Base-by-base conservation (phyloP, 306 rosid species). In the Pyrus pyrifolia region DNA sequence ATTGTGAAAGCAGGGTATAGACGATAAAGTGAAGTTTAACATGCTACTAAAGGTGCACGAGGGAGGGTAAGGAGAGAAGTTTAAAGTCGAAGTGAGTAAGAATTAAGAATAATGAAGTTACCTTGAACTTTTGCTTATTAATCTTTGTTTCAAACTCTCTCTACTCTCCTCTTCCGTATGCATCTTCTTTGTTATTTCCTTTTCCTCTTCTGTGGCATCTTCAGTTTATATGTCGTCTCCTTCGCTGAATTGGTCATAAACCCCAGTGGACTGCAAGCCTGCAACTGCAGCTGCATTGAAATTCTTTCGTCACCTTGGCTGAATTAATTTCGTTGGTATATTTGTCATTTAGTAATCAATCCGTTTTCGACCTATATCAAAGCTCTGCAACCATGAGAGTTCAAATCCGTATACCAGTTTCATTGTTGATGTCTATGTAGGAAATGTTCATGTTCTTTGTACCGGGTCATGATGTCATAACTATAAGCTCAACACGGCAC, bases 61-160 rank as follows among this genome's bases (percentile, higher is more conserved):
- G 44, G 93, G 96, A 76, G 81, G 78, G 65, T 89, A 85, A 71
- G 90, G 87, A 82, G 97, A 86, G 81, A 90, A 83, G 78, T 78
- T 82, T 72, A 89, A 89, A 72, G 93, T 73, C 63, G 85, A 84
- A 79, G 88, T 93, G n/a, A 92, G 18, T 45, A 5, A 4, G 52
- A 45, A 45, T 3, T 45, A 88, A 85, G 89, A 90, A 84, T 66
- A 79, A 75, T 58, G 86, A 88, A 82, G 97, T 91, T 31, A 79
- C 31, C 67, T 86, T 88, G 30, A 11, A 27, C 42, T 23, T 25
- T 35, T 40, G 8, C 53, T 21, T 63, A 30, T 0, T 2, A 21
- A 21, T 27, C 33, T 62, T 27, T 7, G 13, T 29, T 5, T 27
- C 23, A 44, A 3, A 23, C 0, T 44, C 57, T 44, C 51, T 11